Evolutionary conservation across 768 basidiomycete species (phyloP).

Genomic region (Podaxis rugospora): DNA sequence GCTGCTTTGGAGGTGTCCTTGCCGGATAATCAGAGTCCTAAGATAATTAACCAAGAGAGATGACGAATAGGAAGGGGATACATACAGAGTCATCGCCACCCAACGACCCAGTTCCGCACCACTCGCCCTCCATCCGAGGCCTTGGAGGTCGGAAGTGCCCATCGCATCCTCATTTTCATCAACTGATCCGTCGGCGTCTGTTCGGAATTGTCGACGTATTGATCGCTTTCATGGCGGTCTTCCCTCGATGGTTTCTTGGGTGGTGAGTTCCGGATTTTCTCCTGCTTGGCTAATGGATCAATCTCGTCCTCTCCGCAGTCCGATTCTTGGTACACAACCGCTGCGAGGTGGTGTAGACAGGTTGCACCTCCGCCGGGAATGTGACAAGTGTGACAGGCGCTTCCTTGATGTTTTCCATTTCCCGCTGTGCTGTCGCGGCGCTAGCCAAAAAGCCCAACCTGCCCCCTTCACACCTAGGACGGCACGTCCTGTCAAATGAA

Average conservation of each 20-base stretch:
- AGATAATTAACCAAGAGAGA: not conserved
- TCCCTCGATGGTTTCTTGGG: too few species aligned
- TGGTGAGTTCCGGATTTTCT: too few species aligned
- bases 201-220: too few species aligned
- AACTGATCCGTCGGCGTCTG: too few species aligned
- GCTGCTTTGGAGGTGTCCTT: slow-evolving; percentile 61
- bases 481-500: not conserved
- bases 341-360: too few species aligned
- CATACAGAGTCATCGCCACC: slow-evolving; percentile 65
- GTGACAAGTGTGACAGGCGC: not conserved
- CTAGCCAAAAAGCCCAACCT: not conserved
- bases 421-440: not conserved
- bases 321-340: too few species aligned
- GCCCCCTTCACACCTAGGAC: not conserved
- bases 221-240: too few species aligned
- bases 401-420: not conserved
- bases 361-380: not conserved
- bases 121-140: slow-evolving; percentile 73
- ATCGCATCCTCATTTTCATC: too few species aligned
- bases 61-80: slow-evolving; percentile 1
- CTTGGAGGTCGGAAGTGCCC: slow-evolving; percentile 9
- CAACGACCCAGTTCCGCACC: slow-evolving; percentile 75
- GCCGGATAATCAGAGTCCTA: slow-evolving; percentile 72
- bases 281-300: too few species aligned
- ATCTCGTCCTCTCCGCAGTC: too few species aligned